Evolutionary conservation across 352 stramenopile genomes (phyloP).

Genomic region (Phytopythium vexans): DNA sequence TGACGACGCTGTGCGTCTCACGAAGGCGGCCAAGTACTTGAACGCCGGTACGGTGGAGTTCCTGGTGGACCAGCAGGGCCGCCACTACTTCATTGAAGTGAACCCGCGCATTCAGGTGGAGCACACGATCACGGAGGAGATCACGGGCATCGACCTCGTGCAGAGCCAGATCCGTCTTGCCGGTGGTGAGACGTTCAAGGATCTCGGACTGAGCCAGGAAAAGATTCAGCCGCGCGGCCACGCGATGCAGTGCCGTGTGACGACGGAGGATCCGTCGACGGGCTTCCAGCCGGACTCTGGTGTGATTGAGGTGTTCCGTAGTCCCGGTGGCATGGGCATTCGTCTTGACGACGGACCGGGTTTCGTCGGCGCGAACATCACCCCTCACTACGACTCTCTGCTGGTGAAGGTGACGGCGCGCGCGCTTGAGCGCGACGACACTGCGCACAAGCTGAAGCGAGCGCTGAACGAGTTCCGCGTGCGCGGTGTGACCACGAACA

Average conservation of each 20-base stretch:
- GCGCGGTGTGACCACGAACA: constrained; percentile 94
- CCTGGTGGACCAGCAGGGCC: constrained; percentile 91
- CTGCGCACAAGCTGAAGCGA: constrained; percentile 91
- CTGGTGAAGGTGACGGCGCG: constrained; percentile 97
- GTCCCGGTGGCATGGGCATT: constrained; percentile 94
- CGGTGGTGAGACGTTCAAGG: constrained; percentile 88
- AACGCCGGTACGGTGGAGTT: constrained; percentile 99
- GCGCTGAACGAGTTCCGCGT: constrained; percentile 96
- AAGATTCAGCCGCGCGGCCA: constrained; percentile 91
- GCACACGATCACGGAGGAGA: constrained; percentile 92
- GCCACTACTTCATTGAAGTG: constrained; percentile 98
- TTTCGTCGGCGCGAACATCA: constrained; percentile 96
- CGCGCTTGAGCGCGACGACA: constrained; percentile 87
- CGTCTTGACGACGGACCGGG: constrained; percentile 94
- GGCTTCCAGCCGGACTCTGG: constrained; percentile 97
- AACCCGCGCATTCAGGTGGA: constrained; percentile 98
- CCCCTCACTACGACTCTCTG: constrained; percentile 96
- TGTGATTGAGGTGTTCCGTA: constrained; percentile 95
- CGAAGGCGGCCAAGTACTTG: constrained; percentile 90
- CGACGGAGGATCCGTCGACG: constrained; percentile 92
- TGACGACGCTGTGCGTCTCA: constrained; percentile 89
- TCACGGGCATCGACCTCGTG: constrained; percentile 96
- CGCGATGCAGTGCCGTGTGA: constrained; percentile 97
- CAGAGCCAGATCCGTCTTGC: constrained; percentile 96
- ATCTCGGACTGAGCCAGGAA: constrained; percentile 94